phyloP scores from a whole-genome alignment of 768 basidiomycete species.

The Agaricus bisporus region DNA sequence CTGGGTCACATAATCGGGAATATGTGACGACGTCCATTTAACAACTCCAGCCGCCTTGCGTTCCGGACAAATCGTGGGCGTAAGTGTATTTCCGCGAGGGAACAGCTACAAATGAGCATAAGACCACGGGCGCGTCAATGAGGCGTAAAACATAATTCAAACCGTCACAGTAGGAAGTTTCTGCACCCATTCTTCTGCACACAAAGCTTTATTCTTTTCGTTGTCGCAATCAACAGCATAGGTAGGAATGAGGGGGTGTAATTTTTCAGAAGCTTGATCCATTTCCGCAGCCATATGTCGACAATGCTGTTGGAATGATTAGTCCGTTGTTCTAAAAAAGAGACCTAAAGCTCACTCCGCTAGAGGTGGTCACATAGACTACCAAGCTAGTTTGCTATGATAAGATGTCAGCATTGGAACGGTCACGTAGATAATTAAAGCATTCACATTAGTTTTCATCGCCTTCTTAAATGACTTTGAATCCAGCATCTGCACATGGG shows the following conservation, averaged over 20 bases:
- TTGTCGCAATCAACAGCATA: slow-evolving; percentile 93
- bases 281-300: slow-evolving; percentile 82
- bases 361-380: slow-evolving; percentile 96
- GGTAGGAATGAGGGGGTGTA: slow-evolving; percentile 78
- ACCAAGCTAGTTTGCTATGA: slow-evolving; percentile 68
- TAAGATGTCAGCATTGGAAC: background rate
- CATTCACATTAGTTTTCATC: slow-evolving; percentile 71
- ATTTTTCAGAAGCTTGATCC: slow-evolving; percentile 70
- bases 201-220: slow-evolving; percentile 73
- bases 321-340: background rate
- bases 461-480: slow-evolving; percentile 61
- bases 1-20: slow-evolving; percentile 67
- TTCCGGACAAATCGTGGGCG: slow-evolving; percentile 55
- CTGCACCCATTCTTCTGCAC: slow-evolving; percentile 70
- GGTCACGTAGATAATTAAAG: background rate
- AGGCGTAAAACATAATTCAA: slow-evolving; percentile 5
- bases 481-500: slow-evolving; percentile 70
- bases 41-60: slow-evolving; percentile 69
- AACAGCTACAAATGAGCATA: slow-evolving; percentile 43
- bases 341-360: slow-evolving; percentile 50
- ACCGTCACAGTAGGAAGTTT: slow-evolving; percentile 94
- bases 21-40: slow-evolving; percentile 66
- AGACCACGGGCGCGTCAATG: too few relatives aligned
- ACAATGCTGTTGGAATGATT: slow-evolving; percentile 54
- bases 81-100: slow-evolving; percentile 63